phyloP scores from a whole-genome alignment of 306 rosid species.

The Trichosanthes cucumerina region DNA sequence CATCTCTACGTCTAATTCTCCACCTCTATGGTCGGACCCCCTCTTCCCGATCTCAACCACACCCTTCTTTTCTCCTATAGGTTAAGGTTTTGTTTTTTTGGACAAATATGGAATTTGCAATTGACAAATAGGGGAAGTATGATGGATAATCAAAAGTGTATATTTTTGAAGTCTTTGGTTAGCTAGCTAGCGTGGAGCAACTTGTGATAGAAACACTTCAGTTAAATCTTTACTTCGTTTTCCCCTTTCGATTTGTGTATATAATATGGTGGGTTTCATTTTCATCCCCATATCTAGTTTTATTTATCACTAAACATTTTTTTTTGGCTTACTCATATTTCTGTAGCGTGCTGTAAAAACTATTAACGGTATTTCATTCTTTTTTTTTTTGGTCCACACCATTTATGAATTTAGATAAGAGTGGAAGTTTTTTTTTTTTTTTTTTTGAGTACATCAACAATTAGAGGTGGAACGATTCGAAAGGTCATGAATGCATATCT shows the following conservation, averaged over 20 bases:
- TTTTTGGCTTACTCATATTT: not conserved
- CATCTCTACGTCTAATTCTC: no score
- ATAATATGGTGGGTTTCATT: not conserved
- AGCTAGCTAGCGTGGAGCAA: not conserved
- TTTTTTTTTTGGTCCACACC: not conserved
- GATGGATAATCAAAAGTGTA: not conserved
- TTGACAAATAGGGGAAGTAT: not conserved
- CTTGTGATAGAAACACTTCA: not conserved
- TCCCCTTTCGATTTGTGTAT: not conserved
- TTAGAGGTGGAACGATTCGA: no score
- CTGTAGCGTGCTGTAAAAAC: not conserved
- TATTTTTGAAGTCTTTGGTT: not conserved
- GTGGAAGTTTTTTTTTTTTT: not conserved
- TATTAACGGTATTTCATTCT: not conserved
- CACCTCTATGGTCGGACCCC: no score
- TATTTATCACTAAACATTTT: not conserved
- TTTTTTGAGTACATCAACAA: no score
- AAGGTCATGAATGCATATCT: no score
- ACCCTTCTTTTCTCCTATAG: no score
- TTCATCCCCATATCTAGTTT: not conserved
- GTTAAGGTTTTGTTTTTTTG: no score
- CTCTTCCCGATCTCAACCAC: no score
- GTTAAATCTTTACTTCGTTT: not conserved
- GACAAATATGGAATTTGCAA: not conserved
- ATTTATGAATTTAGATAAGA: not conserved